These are phyloP conservation scores for Phaseolus lunatus DNA, from an alignment of 306 rosid species.

Conservation along the genomic window DNA sequence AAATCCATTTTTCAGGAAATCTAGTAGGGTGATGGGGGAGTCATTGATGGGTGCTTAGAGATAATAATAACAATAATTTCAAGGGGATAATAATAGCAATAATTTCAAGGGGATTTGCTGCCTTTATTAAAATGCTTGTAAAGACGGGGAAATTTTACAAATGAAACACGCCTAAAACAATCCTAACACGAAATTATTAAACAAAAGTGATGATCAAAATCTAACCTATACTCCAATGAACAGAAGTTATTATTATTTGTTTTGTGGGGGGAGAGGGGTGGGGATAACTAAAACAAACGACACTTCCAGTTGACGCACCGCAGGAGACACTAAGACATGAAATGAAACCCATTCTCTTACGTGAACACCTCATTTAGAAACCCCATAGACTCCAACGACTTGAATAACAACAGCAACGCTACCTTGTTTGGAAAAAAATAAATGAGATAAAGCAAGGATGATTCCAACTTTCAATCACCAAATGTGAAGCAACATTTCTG, in stretches of 20 bases:
- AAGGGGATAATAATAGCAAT: neutral
- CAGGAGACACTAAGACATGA: slow-evolving; percentile 55
- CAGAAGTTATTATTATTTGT: neutral
- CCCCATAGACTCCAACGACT: slow-evolving; percentile 39
- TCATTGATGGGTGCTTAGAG: no score
- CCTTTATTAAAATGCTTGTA: slow-evolving; percentile 55
- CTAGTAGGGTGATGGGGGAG: no score
- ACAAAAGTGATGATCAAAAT: neutral
- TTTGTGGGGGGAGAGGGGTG: neutral
- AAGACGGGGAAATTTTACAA: slow-evolving; percentile 49
- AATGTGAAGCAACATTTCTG: slow-evolving; percentile 26
- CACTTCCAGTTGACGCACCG: slow-evolving; percentile 45
- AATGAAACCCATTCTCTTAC: slow-evolving; percentile 53
- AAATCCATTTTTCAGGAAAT: no score
- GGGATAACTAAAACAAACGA: slow-evolving; percentile 43
- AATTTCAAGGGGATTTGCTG: slow-evolving; percentile 50
- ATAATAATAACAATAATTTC: no score
- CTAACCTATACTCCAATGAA: slow-evolving; percentile 31
- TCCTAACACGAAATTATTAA: slow-evolving; percentile 45
- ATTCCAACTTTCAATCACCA: slow-evolving; percentile 46
- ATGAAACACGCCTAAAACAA: slow-evolving; percentile 42
- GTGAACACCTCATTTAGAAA: slow-evolving; percentile 41
- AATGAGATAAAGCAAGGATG: slow-evolving; percentile 48
- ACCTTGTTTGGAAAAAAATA: slow-evolving; percentile 47
- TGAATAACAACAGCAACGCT: slow-evolving; percentile 56